Evolutionary conservation across 495 filamentous ascomycete species (phyloP), one percentile per base, ranked within the genome.

Genomic region (Alectoria sarmentosa): DNA sequence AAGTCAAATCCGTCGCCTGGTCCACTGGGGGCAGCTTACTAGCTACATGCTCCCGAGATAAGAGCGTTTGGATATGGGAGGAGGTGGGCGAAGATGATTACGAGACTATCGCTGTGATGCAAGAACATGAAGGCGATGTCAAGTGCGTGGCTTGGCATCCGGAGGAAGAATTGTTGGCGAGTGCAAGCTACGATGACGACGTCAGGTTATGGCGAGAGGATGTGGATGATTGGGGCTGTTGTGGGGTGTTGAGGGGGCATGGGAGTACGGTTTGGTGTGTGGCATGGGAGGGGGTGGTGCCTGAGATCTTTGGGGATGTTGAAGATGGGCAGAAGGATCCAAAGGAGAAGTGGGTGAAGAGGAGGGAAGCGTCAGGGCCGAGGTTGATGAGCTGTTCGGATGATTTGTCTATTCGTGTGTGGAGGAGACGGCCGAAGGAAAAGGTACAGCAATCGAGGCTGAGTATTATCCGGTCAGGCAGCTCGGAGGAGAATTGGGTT

Each of bases 1-100:
- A 98, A 73, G 87, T 98, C 69, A 98, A 98, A 72, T 83, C 80
- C 34, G 83, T 96, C 4, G 83, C 88, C 19, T 98, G 90, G 84
- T 88, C 85, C 4, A 83, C 91, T 0, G 87, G 85, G 1, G 91
- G 91, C 0, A 86, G 88, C 73, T 84, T 88, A 63, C 83, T 98
- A 6, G 94, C 94, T 9, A 96, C 92, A 0, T 98, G 92, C 72
- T 87, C 84, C 30, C 81, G 94, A 15, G 94, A 98, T 74, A 97
- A 97, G 77, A 88, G 84, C 30, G 90, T 98, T n/a, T 98, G 94
- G 94, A 88, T 98, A 58, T 98, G 94, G 94, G 94, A 98, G 74
- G 92, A 96, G 72, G 81, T 98, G 42, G 89, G 85, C 10, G 92
- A 93, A 36, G 93, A 96, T 71, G 92, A 96, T 66, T 97, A 90